phyloP scores from a whole-genome alignment of 2,329 filamentous ascomycete species.

The Pseudogymnoascus sp. region DNA sequence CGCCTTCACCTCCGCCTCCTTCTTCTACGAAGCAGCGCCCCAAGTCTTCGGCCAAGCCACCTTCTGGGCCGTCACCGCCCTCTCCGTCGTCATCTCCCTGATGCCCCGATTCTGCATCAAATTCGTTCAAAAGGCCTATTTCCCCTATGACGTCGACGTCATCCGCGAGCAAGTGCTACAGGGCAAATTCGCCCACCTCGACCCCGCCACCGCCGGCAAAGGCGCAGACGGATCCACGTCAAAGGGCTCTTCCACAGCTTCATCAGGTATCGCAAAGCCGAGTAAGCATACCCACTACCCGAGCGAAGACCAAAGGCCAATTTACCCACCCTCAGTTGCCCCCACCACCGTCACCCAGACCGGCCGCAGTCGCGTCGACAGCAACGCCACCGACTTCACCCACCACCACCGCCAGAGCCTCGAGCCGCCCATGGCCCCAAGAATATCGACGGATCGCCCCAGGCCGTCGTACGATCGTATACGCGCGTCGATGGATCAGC shows the following conservation, averaged over 20 bases:
- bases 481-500: slow-evolving; percentile 78
- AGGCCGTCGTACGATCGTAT: slow-evolving; percentile 85
- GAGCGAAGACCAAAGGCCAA: slow-evolving; percentile 80
- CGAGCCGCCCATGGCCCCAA: slow-evolving; percentile 37
- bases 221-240: slow-evolving; percentile 29
- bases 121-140: slow-evolving; percentile 85
- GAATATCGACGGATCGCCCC: slow-evolving; percentile 59
- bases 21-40: slow-evolving; percentile 70
- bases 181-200: slow-evolving; percentile 73
- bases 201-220: slow-evolving; percentile 21
- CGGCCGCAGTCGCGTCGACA: slow-evolving; percentile 78
- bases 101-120: slow-evolving; percentile 85
- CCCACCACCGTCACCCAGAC: slow-evolving; percentile 71
- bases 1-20: slow-evolving; percentile 38
- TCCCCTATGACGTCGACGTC: slow-evolving; percentile 88
- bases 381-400: slow-evolving; percentile 89
- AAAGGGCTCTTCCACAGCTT: slow-evolving; percentile 45
- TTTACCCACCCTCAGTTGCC: slow-evolving; percentile 89
- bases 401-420: slow-evolving; percentile 52
- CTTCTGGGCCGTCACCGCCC: slow-evolving; percentile 79
- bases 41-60: slow-evolving; percentile 74
- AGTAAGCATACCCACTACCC: slow-evolving; percentile 49
- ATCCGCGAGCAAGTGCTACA: slow-evolving; percentile 82
- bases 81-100: slow-evolving; percentile 75
- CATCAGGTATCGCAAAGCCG: slow-evolving; percentile 46